Evolutionary conservation across 345 rosid genomes (phyloP).

Genomic region (Linum usitatissimum): DNA sequence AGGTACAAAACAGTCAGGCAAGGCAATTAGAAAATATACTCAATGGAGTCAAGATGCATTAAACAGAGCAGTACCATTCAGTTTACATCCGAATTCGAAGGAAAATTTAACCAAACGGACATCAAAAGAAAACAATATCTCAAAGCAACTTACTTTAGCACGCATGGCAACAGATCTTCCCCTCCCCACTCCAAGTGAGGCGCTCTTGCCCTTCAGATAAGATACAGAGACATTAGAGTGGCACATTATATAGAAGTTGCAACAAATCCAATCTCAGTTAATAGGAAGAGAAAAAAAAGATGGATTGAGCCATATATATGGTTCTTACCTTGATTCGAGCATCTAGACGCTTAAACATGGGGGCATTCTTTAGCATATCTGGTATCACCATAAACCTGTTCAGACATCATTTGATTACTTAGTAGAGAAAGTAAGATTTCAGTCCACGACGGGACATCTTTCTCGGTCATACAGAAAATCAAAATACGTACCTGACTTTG

Average conservation of each 20-base stretch:
- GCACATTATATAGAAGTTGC: constrained; percentile 1
- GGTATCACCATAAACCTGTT: constrained; percentile 98
- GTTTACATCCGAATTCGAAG: not conserved
- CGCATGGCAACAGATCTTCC: constrained; percentile 90
- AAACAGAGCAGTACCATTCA: not conserved
- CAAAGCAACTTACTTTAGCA: constrained; percentile 52
- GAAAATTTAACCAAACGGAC: not conserved
- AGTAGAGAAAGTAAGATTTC: not conserved
- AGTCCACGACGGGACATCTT: not conserved
- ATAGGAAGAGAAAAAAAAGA: not conserved
- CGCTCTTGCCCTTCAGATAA: constrained; percentile 69
- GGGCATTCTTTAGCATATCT: constrained; percentile 96
- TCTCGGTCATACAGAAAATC: not conserved
- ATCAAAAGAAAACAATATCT: too few species aligned
- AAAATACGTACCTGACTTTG: constrained; percentile 72
- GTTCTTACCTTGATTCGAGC: constrained; percentile 57
- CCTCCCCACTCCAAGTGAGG: constrained; percentile 82
- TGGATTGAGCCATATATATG: constrained; percentile 5
- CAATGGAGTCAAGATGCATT: not conserved
- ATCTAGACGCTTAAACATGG: constrained; percentile 92
- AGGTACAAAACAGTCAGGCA: not conserved
- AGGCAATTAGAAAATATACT: not conserved
- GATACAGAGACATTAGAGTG: constrained; percentile 1
- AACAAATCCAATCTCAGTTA: constrained; percentile 2
- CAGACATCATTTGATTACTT: constrained; percentile 7